Percentiles rank a stretch among this genome's conserved stretches.
Evolutionary conservation across 1,284 basidiomycete genomes (phyloP).

Genomic region (Leccinum pallidistipes): DNA sequence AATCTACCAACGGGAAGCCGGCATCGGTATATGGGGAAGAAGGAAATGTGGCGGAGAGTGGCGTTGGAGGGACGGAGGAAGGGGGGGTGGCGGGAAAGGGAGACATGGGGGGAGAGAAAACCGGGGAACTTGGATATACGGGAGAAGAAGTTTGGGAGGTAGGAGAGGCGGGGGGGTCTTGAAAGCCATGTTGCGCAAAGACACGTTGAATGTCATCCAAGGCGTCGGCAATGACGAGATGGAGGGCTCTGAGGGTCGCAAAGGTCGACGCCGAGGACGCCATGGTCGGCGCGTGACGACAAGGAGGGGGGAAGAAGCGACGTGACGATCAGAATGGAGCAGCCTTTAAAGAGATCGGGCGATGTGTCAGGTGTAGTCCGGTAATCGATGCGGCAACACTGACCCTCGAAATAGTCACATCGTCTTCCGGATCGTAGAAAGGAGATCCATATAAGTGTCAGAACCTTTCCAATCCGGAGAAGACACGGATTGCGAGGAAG

Average conservation of each 20-base stretch:
- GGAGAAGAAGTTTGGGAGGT: conserved; percentile 24
- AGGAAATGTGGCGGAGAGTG: conserved; percentile 27
- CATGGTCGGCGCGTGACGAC: conserved; percentile 19
- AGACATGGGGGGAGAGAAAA: conserved; percentile 18
- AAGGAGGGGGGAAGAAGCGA: conserved; percentile 6
- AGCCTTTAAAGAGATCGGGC: conserved; percentile 20
- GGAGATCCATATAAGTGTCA: conserved; percentile 21
- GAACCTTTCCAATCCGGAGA: conserved; percentile 23
- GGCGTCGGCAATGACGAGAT: conserved; percentile 64
- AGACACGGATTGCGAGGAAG: conserved; percentile 6
- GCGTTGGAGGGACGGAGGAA: conserved; percentile 30
- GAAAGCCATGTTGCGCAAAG: conserved; percentile 37
- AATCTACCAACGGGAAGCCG: conserved; percentile 42
- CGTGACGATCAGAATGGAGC: conserved; percentile 6
- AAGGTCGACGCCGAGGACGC: conserved; percentile 46
- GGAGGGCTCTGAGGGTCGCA: conserved; percentile 58
- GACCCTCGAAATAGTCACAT: conserved; percentile 22
- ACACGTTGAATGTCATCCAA: conserved; percentile 66
- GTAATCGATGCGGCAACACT: neutral
- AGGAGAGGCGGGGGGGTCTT: conserved; percentile 8
- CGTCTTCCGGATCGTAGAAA: conserved; percentile 5
- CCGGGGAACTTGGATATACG: conserved; percentile 17
- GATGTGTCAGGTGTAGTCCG: neutral
- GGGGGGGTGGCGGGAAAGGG: conserved; percentile 28
- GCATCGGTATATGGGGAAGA: conserved; percentile 7